These are phyloP conservation scores for Talaromyces thailandensis DNA, from an alignment of 495 filamentous ascomycete species.

Conservation along the genomic window DNA sequence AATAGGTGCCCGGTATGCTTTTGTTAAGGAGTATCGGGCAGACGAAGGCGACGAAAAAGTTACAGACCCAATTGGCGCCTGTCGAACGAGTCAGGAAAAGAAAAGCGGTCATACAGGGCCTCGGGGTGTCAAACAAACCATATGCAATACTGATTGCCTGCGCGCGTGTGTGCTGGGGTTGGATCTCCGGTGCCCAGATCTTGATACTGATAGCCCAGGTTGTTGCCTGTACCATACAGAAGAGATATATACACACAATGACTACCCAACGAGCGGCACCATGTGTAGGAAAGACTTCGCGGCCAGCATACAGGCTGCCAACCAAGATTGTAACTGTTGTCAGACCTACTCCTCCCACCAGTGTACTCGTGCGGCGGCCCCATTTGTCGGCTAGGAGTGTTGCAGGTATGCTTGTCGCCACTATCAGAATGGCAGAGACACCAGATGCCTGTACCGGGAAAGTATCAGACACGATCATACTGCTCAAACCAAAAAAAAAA, in stretches of 20 bases:
- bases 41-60: constrained; percentile 41
- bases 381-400: constrained; percentile 48
- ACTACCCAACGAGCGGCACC: constrained; percentile 48
- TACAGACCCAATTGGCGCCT: constrained; percentile 39
- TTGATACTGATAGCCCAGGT: constrained; percentile 49
- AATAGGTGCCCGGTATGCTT: constrained; percentile 48
- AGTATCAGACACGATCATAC: no score
- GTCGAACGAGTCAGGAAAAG: no score
- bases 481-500: no score
- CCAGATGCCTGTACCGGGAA: constrained; percentile 35
- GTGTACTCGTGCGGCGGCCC: constrained; percentile 46
- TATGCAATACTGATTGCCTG: constrained; percentile 37
- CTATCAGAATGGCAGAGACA: constrained; percentile 41
- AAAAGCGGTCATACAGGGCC: no score
- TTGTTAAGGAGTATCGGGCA: constrained; percentile 52
- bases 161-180: constrained; percentile 43
- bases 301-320: constrained; percentile 39
- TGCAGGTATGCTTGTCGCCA: constrained; percentile 38
- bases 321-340: constrained; percentile 36
- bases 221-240: constrained; percentile 29
- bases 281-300: constrained; percentile 28
- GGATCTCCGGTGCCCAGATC: constrained; percentile 46
- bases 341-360: constrained; percentile 44
- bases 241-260: constrained; percentile 39
- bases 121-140: no score